Conservation (phyloP, 805 yeast genomes). For the Metschnikowia kofuensis region DNA sequence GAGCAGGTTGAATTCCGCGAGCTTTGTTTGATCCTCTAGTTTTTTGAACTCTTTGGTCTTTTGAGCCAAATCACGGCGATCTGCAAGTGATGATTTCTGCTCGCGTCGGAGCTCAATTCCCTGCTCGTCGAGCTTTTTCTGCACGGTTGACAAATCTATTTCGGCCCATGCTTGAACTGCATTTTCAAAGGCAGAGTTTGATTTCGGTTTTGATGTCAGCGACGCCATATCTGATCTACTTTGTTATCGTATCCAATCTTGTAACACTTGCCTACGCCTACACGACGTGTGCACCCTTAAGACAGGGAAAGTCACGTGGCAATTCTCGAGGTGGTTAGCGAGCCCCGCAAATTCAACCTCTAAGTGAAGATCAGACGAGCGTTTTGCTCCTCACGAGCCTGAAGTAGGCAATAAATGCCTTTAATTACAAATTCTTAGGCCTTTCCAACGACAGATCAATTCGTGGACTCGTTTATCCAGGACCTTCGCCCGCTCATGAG, state of each 20-base stretch:
- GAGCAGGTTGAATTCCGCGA: conserved; percentile 61
- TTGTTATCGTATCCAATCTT: neutral
- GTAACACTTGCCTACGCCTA: neutral
- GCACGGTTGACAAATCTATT: conserved; percentile 67
- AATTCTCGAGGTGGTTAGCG: neutral
- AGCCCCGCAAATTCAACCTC: neutral
- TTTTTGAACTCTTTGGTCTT: conserved; percentile 86
- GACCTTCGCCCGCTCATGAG: no score
- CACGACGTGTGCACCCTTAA: neutral
- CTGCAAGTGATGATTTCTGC: conserved; percentile 63
- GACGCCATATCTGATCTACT: neutral
- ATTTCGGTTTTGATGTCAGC: conserved; percentile 1
- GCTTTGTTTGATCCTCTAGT: conserved; percentile 62
- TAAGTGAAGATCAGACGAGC: neutral
- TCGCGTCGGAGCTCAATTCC: conserved; percentile 69
- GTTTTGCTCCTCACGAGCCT: no score
- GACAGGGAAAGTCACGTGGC: neutral
- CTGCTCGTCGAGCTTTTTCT: conserved; percentile 68
- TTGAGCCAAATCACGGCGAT: conserved; percentile 74
- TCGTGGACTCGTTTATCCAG: no score
- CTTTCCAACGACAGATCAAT: no score
- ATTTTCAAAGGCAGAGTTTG: conserved; percentile 12
- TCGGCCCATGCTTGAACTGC: conserved; percentile 76
- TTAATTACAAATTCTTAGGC: no score
- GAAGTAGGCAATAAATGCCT: no score